Conservation (phyloP, 495 filamentous ascomycete species). For the Penicillium argentinense region DNA sequence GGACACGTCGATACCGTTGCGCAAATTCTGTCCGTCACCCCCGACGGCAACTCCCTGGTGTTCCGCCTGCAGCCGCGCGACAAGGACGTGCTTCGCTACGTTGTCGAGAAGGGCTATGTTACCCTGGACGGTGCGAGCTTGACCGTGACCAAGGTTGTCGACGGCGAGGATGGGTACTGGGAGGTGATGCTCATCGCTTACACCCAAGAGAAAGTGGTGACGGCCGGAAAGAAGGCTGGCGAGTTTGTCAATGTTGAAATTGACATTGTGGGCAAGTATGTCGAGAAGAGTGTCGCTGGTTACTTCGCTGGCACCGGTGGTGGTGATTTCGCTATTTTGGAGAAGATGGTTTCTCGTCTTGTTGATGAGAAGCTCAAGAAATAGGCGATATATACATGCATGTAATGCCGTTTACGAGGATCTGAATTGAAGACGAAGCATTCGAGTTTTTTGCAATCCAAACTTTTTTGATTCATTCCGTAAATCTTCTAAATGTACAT, state of each 20-base stretch:
- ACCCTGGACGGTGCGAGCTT: slow-evolving; percentile 95
- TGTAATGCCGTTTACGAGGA: slow-evolving; percentile 17
- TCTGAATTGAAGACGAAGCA: slow-evolving; percentile 12
- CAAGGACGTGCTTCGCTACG: slow-evolving; percentile 66
- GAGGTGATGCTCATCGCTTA: slow-evolving; percentile 99
- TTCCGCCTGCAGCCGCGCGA: slow-evolving; percentile 77
- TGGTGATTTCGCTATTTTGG: slow-evolving; percentile 64
- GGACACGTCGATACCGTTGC: slow-evolving; percentile 94
- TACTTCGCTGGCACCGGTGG: slow-evolving; percentile 54
- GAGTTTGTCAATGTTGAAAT: slow-evolving; percentile 96
- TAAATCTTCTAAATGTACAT: slow-evolving; percentile 24
- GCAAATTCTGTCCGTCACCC: slow-evolving; percentile 60
- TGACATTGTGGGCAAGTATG: slow-evolving; percentile 97
- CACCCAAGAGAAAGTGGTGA: slow-evolving; percentile 90
- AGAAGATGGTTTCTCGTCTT: slow-evolving; percentile 79
- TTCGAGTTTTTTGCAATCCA: slow-evolving; percentile 11
- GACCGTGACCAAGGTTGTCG: slow-evolving; percentile 77
- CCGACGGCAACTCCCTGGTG: slow-evolving; percentile 85
- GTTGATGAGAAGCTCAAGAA: slow-evolving; percentile 69
- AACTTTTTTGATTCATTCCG: slow-evolving; percentile 14
- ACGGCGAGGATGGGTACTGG: slow-evolving; percentile 79
- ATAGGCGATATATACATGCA: slow-evolving; percentile 13
- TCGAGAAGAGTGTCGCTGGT: slow-evolving; percentile 81
- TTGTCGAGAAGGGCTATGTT: slow-evolving; percentile 96
- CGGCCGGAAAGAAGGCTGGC: slow-evolving; percentile 75